A percentile compares a stretch with the other conserved stretches of the same genome.
Evolutionary conservation across 2,329 filamentous ascomycete genomes (phyloP).

Genomic region (Ophiostoma quercus): DNA sequence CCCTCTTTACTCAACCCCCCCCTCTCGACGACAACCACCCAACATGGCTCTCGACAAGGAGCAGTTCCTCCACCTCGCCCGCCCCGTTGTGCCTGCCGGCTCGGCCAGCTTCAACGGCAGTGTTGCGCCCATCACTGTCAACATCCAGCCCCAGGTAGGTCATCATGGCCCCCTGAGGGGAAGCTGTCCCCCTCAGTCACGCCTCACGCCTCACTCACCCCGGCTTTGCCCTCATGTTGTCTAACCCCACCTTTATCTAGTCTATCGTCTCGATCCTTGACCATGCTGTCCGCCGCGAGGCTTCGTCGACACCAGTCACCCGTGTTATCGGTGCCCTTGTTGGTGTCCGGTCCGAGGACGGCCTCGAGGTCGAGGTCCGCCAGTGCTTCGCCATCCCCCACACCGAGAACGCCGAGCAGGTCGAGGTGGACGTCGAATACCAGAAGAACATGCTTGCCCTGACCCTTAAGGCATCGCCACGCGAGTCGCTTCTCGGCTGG

Average conservation of each 20-base stretch:
- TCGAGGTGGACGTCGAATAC: constrained; percentile 99
- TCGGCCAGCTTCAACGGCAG: constrained; percentile 73
- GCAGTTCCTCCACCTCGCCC: constrained; percentile 89
- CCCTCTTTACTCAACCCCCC: background rate
- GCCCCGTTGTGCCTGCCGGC: constrained; percentile 80
- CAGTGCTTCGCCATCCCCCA: constrained; percentile 97
- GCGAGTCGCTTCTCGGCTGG: constrained; percentile 93
- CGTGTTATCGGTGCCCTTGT: constrained; percentile 95
- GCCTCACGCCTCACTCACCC: background rate
- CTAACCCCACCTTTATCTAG: constrained; percentile 35
- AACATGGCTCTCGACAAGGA: constrained; percentile 74
- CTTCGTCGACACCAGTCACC: constrained; percentile 67
- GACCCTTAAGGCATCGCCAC: constrained; percentile 87
- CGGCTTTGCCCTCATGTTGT: background rate
- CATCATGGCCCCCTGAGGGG: background rate
- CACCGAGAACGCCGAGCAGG: constrained; percentile 96
- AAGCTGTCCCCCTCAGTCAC: background rate
- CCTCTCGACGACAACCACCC: constrained; percentile 13
- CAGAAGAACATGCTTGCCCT: constrained; percentile 98
- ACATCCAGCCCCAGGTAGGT: constrained; percentile 89
- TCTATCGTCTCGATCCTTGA: constrained; percentile 76
- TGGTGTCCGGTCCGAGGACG: constrained; percentile 90
- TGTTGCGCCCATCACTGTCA: constrained; percentile 86
- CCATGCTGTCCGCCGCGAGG: constrained; percentile 85
- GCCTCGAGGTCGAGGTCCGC: constrained; percentile 90